Evolutionary conservation across 108 stramenopile genomes (phyloP), one percentile per base, ranked within the genome.

Genomic region (Nitzschia sp.): DNA sequence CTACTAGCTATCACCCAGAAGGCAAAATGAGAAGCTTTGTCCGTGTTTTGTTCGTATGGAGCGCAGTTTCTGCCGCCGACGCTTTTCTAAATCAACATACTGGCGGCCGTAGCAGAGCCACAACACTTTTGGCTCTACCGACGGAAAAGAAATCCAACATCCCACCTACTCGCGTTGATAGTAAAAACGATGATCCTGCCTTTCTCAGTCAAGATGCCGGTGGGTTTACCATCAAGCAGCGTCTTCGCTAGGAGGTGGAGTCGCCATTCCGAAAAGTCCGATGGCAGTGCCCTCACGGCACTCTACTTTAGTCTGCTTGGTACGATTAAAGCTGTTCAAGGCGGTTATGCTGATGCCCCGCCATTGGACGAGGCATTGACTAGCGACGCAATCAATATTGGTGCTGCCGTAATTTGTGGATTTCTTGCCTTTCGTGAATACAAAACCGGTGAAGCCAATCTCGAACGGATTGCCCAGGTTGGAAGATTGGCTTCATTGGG

Each of bases 141-240:
- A n/a, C n/a, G n/a, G n/a, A n/a, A n/a, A n/a, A n/a, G n/a, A n/a
- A n/a, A n/a, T n/a, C n/a, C n/a, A n/a, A n/a, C n/a, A n/a, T n/a
- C n/a, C n/a, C n/a, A n/a, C n/a, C n/a, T n/a, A n/a, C n/a, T n/a
- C n/a, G n/a, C n/a, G n/a, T n/a, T n/a, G n/a, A n/a, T n/a, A n/a
- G n/a, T n/a, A n/a, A n/a, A n/a, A 28, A 28, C 34, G 46, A 38
- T 21, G 25, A 38, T 21, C 38, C 36, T 4, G 35, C 36, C 0
- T 61, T 57, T 54, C 46, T 74, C 33, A 46, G 42, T n/a, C 73
- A 74, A 59, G 38, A 66, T 38, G 74, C 75, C 1, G 89, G 89
- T 49, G 90, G 90, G 8, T 94, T 81, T 62, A 94, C 93, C n/a
- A 87, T 81, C 51, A 94, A 94, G 64, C 93, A 94, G 67, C 80